Base-by-base conservation (phyloP, 805 yeast species). In the Candida michaelii region DNA sequence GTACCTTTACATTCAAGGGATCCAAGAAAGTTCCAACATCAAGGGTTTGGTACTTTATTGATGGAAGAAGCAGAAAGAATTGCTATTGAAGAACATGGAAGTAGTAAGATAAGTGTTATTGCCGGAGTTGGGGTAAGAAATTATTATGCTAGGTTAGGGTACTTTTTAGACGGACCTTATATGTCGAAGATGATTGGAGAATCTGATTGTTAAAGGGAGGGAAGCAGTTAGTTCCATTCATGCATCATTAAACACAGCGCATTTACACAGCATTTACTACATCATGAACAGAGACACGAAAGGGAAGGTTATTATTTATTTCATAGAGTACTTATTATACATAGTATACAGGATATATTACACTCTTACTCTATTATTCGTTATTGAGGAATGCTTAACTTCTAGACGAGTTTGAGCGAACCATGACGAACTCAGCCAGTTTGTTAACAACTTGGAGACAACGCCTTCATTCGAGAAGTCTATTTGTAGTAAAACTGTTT, bases 41-140 rank as follows among this genome's bases (percentile, higher is more conserved):
- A 93, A 73, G 99, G 99, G 15, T 93, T 91, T 62, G 99, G 99
- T 49, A 91, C 99, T 5, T 73, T 93, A 55, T 67, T 93, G 39
- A 93, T 93, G 99, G 98, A 93, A 65, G 99, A 93, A 65, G 99
- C 99, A 3, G 98, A 89, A 56, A 77, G 97, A 51, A 93, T 93
- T 46, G 93, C 99, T 1, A 76, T 82, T 39, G 97, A 89, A 56
- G 99, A 93, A 61, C 99, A 93, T 62, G 96, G 97, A 0, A 84
- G 96, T 4, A 71, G 75, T 40, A 93, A 93, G 69, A 85, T 93
- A 27, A 82, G 95, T 60, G 99, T 93, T 42, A 93, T 93, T 53
- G 83, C 95, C 25, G 99, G 99, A 52, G 97, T 93, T 30, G 99
- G 99, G 51, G 99, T 93, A 29, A 78, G 99, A 60, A 93, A 91